phyloP scores from a whole-genome alignment of 2,329 filamentous ascomycete species.

The Chalara sp. region DNA sequence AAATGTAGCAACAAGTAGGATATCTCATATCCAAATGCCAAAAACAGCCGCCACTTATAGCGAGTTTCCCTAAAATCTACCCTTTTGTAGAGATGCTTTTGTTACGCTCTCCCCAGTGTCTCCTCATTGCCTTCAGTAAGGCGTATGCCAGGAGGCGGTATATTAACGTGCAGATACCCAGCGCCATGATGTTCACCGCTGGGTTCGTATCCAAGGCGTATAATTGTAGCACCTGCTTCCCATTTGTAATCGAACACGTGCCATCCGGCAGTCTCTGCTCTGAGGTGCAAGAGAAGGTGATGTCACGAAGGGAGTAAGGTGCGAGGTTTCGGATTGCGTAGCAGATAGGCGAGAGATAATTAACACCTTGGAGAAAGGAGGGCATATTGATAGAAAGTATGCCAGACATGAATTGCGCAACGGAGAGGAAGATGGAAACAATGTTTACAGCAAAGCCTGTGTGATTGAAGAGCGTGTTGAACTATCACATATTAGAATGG shows the following conservation, averaged over 20 bases:
- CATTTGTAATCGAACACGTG: constrained; percentile 56
- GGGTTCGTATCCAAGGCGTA: constrained; percentile 61
- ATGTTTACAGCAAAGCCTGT: constrained; percentile 72
- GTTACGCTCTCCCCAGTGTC: constrained; percentile 35
- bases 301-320: constrained; percentile 53
- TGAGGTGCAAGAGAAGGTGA: constrained; percentile 57
- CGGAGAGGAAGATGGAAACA: constrained; percentile 61
- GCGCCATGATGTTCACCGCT: constrained; percentile 51
- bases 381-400: constrained; percentile 67
- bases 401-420: constrained; percentile 66
- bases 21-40: too few relatives aligned
- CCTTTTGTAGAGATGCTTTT: too few relatives aligned
- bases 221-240: constrained; percentile 58
- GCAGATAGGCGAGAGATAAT: constrained; percentile 65
- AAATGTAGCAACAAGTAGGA: too few relatives aligned
- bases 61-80: too few relatives aligned
- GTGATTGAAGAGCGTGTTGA: constrained; percentile 69
- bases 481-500: constrained; percentile 28
- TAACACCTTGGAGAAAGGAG: constrained; percentile 56
- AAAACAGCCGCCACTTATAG: too few relatives aligned
- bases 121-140: constrained; percentile 47
- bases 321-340: constrained; percentile 63
- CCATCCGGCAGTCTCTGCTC: constrained; percentile 53
- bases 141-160: constrained; percentile 60
- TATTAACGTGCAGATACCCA: constrained; percentile 56